These are phyloP conservation scores for Microbotryomycetes sp. DNA, from an alignment of 1,284 basidiomycete species.

Conservation along the genomic window DNA sequence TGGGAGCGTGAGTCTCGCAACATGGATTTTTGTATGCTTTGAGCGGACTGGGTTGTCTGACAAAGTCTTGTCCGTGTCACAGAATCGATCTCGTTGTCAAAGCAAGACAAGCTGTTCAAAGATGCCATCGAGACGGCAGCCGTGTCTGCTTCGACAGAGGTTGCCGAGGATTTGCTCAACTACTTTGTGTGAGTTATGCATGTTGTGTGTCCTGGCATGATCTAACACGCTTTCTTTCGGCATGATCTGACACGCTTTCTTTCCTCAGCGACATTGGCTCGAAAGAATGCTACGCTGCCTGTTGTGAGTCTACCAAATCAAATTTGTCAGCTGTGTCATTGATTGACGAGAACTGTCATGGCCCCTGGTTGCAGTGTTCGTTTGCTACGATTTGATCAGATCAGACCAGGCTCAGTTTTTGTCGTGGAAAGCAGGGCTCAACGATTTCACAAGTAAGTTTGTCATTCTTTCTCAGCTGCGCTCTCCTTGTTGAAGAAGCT, in stretches of 20 bases:
- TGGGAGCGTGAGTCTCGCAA: slow-evolving; percentile 56
- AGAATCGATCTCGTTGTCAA: slow-evolving; percentile 86
- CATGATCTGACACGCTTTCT: slow-evolving; percentile 52
- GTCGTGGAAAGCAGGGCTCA: slow-evolving; percentile 88
- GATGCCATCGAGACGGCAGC: slow-evolving; percentile 94
- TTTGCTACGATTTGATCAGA: slow-evolving; percentile 75
- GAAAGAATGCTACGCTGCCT: slow-evolving; percentile 94
- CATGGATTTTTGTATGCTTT: background rate
- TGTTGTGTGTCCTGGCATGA: background rate
- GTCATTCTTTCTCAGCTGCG: slow-evolving; percentile 82
- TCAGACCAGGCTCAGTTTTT: slow-evolving; percentile 90
- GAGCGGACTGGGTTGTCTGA: background rate
- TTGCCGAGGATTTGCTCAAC: slow-evolving; percentile 85
- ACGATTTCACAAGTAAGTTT: slow-evolving; percentile 77
- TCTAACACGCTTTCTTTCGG: slow-evolving; percentile 51
- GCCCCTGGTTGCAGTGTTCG: slow-evolving; percentile 25
- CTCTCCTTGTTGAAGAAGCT: background rate
- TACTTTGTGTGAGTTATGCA: slow-evolving; percentile 46
- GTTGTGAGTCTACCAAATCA: slow-evolving; percentile 49
- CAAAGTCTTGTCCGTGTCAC: background rate
- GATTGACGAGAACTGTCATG: slow-evolving; percentile 52
- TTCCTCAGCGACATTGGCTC: slow-evolving; percentile 75
- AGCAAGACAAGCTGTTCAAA: slow-evolving; percentile 92
- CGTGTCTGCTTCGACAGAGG: slow-evolving; percentile 66
- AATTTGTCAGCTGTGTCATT: too few species aligned